Base-by-base conservation (phyloP, 2,329 filamentous ascomycete species). In the Fusarium sp. region DNA sequence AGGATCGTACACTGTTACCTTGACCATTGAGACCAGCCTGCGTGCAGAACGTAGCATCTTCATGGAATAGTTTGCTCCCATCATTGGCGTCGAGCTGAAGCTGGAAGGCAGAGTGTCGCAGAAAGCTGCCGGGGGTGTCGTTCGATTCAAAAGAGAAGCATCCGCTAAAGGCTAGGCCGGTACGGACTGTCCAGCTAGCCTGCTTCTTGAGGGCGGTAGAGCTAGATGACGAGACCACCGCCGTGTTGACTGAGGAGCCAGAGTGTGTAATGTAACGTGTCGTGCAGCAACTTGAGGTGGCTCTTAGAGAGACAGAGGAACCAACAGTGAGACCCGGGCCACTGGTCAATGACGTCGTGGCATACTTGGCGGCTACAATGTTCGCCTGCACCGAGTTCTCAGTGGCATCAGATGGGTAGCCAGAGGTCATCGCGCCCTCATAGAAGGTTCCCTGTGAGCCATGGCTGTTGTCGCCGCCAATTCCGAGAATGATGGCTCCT, bases 1-100 rank as follows among this genome's bases (percentile, higher is more conserved):
- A 72, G 6, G 70, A 73, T 20, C 70, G 50, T 3, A 72, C 25
- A 0, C 66, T 58, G 6, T 8, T 72, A 11, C 70, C 70, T 3
- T 66, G 18, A 0, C 48, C 67, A 9, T 43, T 72, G 6, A 72
- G 23, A 0, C 70, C 70, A 23, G 59, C 56, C 60, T 72, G 70
- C 0, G 70, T 66, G 37, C 70, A 72, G 7, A 72, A 72, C 0
- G 70, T 72, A 23, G 70, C 70, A 27, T 73, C 70, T 35, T 72
- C 70, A 1, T 50, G 41, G 10, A 72, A 72, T 5, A n/a, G 23
- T 18, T 72, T 72, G 13, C 25, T 70, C 2, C 70, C 61, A 1
- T 73, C 70, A 1, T 37, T 35, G 9, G 34, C 32, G 27, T 67
- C 66, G 0, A 72, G 39, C 0, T 54, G 43, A 2, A 72, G 20